phyloP scores from a whole-genome alignment of 148 eudicot genomes.

The Talinum fruticosum region DNA sequence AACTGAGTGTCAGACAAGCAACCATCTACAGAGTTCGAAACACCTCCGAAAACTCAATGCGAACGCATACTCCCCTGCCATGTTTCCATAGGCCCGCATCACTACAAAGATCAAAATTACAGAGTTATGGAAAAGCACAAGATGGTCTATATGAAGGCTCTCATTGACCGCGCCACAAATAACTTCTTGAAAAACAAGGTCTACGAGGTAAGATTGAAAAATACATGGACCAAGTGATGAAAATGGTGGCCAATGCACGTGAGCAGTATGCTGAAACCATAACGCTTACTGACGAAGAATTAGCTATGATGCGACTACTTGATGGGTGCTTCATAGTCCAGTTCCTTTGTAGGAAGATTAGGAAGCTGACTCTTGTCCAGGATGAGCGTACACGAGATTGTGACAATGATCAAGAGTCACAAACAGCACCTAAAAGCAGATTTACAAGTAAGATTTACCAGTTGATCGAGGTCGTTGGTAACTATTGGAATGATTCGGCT shows the following conservation, averaged over 20 bases:
- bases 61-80: conserved; percentile 20
- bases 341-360: conserved; percentile 17
- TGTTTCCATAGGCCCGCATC: conserved; percentile 20
- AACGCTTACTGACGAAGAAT: conserved; percentile 8
- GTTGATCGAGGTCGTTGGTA: background rate
- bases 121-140: background rate
- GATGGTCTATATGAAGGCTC: background rate
- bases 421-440: background rate
- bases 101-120: background rate
- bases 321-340: conserved; percentile 24
- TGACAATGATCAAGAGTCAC: background rate
- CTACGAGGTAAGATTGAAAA: no score
- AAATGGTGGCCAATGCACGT: background rate
- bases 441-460: no score
- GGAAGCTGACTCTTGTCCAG: background rate
- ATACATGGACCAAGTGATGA: background rate
- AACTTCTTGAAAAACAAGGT: background rate
- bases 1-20: background rate
- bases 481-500: no score
- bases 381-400: conserved; percentile 6
- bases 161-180: background rate
- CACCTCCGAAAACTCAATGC: conserved; percentile 11
- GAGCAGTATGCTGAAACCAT: conserved; percentile 15
- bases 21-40: conserved; percentile 14
- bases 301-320: conserved; percentile 17